Percentiles rank a stretch among this genome's conserved stretches.
phyloP scores from a whole-genome alignment of 2,329 filamentous ascomycete genomes.

The Aspergillus fumigatiaffinis region DNA sequence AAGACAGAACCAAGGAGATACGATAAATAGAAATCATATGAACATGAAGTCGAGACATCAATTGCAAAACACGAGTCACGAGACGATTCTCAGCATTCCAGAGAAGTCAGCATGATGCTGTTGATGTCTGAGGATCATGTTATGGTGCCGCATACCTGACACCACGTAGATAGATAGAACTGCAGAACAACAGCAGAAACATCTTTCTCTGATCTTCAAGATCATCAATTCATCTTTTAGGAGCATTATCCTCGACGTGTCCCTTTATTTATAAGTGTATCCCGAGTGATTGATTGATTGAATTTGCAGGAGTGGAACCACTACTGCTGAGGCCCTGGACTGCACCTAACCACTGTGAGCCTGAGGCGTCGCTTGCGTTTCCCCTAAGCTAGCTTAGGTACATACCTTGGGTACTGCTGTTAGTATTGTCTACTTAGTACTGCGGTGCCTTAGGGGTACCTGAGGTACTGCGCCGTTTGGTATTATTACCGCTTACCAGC shows the following conservation, averaged over 20 bases:
- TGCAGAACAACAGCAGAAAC: neutral
- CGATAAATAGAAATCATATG: neutral
- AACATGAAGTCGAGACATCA: neutral
- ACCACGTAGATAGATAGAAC: neutral
- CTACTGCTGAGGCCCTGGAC: neutral
- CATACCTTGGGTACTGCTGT: too few species aligned
- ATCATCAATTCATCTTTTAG: neutral
- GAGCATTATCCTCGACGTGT: too few species aligned
- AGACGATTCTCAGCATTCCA: constrained; percentile 8
- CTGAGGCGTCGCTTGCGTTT: too few species aligned
- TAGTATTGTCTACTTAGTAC: neutral
- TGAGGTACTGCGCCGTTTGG: neutral
- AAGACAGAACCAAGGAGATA: neutral
- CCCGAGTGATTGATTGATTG: neutral
- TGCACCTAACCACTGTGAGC: neutral
- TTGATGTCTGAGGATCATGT: neutral
- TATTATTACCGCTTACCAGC: neutral
- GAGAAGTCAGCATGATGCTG: constrained; percentile 1
- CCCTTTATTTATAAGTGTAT: neutral
- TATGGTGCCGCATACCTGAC: neutral
- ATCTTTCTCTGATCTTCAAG: neutral
- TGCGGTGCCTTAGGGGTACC: neutral
- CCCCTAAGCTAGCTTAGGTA: too few species aligned
- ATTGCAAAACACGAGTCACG: neutral
- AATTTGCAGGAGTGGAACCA: neutral